Evolutionary conservation across 441 rosid genomes (phyloP), one percentile per base, ranked within the genome.

Genomic region (Kokia cookei): DNA sequence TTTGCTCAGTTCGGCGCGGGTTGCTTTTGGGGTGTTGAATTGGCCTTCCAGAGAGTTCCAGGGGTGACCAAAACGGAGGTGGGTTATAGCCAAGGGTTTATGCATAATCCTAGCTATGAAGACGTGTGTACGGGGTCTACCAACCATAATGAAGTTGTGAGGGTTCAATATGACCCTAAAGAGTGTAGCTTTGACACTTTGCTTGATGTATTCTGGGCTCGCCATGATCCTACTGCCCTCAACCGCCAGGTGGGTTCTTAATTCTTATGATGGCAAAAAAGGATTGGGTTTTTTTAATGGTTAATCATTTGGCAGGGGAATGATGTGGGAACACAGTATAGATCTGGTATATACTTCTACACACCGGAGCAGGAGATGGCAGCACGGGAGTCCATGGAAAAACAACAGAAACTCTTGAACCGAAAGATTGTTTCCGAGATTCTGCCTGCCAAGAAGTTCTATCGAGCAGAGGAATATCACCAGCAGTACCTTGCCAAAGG

Each of bases 401-500:
- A 57, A 61, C 96, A 85, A 72, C 93, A 91, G 84, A 86, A 88
- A 73, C 72, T 79, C 55, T 61, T 89, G 81, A 84, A 89, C 73
- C 79, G 92, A 82, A 84, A 88, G 73, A 91, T 94, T 65, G 90
- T 92, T 71, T 87, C 97, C 1, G 97, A 94, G 84, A 84, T 92
- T 72, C 77, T 91, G 32, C 94, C 98, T 1, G 97, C 97, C 75
- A 91, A 83, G 89, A 91, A 91, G 84, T 94, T 94, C 87, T 94
- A 91, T 82, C 81, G 82, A 71, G 98, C 97, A 7, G 98, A 94
- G 82, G 97, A 91, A 51, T 78, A 92, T 78, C 97, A 94, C 76
- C 98, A 94, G 85, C 95, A 91, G 82, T 94, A 92, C 76, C 94
- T 94, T 24, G 87, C 85, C 1, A 94, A 92, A 75, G 98, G 97